Percentiles rank a stretch among this genome's conserved stretches.
Conservation (phyloP, 345 rosid genomes). For the Citrus sinensis region DVS_A1.0 CM039166.1:17551001-17551500, state of each 20-base stretch:
- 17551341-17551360: constrained; percentile 87
- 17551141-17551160: neutral
- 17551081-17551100: neutral
- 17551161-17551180: neutral
- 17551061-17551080: neutral
- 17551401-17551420: constrained; percentile 82
- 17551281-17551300: constrained; percentile 84
- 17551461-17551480: constrained; percentile 77
- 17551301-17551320: constrained; percentile 88
- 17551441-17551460: constrained; percentile 46
- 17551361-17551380: constrained; percentile 62
- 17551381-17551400: constrained; percentile 93
- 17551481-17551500: constrained; percentile 88
- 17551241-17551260: neutral
- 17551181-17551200: neutral
- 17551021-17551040: neutral
- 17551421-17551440: constrained; percentile 38
- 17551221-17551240: neutral
- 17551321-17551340: constrained; percentile 90
- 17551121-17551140: neutral
- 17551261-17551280: neutral
- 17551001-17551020: neutral
- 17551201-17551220: neutral
- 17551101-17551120: neutral
- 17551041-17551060: neutral